A percentile compares a stretch with the other conserved stretches of the same genome.
phyloP scores from a whole-genome alignment of 495 filamentous ascomycete species.

The Podospora australis region DNA sequence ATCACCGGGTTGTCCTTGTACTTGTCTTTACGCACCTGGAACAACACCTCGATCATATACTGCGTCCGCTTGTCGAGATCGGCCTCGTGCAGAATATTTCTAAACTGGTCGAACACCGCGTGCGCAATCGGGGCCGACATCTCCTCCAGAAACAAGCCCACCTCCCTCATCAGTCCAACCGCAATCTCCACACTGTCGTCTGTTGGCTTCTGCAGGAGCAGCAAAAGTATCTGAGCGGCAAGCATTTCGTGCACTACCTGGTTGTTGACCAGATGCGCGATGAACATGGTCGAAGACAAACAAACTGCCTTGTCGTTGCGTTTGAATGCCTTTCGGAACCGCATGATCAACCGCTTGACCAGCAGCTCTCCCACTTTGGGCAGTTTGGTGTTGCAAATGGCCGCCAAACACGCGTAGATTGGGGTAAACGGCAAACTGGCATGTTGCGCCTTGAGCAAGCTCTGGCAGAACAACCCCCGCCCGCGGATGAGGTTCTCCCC shows the following conservation, averaged over 20 bases:
- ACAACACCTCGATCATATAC: slow-evolving; percentile 98
- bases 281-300: slow-evolving; percentile 81
- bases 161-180: slow-evolving; percentile 81
- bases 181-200: slow-evolving; percentile 98
- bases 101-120: slow-evolving; percentile 90
- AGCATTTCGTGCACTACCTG: slow-evolving; percentile 93
- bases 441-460: slow-evolving; percentile 95
- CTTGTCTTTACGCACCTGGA: slow-evolving; percentile 91
- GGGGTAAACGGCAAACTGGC: slow-evolving; percentile 94
- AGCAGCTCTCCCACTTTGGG: slow-evolving; percentile 90
- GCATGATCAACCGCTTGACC: slow-evolving; percentile 75
- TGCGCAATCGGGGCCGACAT: slow-evolving; percentile 81
- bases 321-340: slow-evolving; percentile 94
- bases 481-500: slow-evolving; percentile 89
- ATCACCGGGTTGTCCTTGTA: slow-evolving; percentile 92
- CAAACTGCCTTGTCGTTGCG: slow-evolving; percentile 96
- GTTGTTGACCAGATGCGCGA: slow-evolving; percentile 90
- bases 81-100: slow-evolving; percentile 89
- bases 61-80: slow-evolving; percentile 94
- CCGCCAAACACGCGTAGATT: slow-evolving; percentile 89
- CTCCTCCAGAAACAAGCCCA: slow-evolving; percentile 89
- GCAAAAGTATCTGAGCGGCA: slow-evolving; percentile 80
- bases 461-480: slow-evolving; percentile 85
- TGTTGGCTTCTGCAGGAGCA: slow-evolving; percentile 87
- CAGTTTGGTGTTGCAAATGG: slow-evolving; percentile 96